phyloP scores from a whole-genome alignment of 257 asterid species.

The Fraxinus pennsylvanica region DNA sequence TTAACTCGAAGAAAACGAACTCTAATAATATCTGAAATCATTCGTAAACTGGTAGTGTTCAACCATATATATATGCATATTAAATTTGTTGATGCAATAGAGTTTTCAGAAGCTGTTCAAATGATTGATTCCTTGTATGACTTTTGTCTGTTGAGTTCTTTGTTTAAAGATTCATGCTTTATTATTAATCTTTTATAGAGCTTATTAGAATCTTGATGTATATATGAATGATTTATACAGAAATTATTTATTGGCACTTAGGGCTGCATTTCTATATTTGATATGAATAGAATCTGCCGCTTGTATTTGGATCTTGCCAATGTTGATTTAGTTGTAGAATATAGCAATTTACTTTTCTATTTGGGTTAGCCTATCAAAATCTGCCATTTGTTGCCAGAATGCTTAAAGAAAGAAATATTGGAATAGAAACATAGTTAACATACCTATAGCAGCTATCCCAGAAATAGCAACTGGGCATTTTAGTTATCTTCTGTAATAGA shows the following conservation, averaged over 20 bases:
- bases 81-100: conserved; percentile 3
- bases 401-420: background rate
- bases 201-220: background rate
- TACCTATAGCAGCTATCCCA: background rate
- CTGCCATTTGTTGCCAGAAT: background rate
- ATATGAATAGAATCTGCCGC: background rate
- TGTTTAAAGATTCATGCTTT: conserved; percentile 12
- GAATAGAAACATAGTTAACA: background rate
- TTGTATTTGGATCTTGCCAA: background rate
- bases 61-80: background rate
- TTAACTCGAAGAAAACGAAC: background rate
- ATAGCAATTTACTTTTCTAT: background rate
- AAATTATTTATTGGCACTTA: background rate
- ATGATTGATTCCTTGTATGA: background rate
- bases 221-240: background rate
- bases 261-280: background rate
- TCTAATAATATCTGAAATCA: background rate
- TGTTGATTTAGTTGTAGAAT: background rate
- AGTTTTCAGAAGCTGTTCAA: conserved; percentile 6
- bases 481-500: background rate
- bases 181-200: background rate
- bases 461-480: background rate
- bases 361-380: background rate
- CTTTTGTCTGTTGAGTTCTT: background rate
- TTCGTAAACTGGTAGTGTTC: background rate